These are phyloP conservation scores for Penicillium sumatraense DNA, from an alignment of 2,329 filamentous ascomycete genomes.

Conservation along the genomic window DNA sequence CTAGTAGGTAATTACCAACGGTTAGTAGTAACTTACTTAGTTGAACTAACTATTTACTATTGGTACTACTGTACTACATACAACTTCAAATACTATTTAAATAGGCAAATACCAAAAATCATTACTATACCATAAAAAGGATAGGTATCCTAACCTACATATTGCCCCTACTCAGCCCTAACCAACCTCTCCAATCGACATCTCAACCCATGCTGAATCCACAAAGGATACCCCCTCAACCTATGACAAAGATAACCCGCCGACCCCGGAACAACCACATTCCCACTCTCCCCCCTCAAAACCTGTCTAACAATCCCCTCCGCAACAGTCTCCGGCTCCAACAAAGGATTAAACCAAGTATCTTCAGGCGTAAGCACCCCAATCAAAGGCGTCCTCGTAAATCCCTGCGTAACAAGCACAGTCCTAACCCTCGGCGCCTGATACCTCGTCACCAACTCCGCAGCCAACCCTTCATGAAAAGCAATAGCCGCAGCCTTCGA, in stretches of 20 bases:
- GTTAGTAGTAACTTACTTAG: too few species aligned
- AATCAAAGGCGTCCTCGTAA: slow-evolving; percentile 66
- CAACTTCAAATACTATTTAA: not conserved
- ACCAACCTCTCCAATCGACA: slow-evolving; percentile 39
- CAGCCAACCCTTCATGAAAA: slow-evolving; percentile 69
- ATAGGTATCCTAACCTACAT: not conserved
- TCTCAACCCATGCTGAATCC: slow-evolving; percentile 63
- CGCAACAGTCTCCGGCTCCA: slow-evolving; percentile 67
- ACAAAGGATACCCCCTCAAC: slow-evolving; percentile 62
- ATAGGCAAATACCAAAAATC: not conserved
- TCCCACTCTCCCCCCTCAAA: slow-evolving; percentile 59
- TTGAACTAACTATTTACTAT: too few species aligned
- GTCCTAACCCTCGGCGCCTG: slow-evolving; percentile 65
- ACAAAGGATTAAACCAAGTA: slow-evolving; percentile 57
- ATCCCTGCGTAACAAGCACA: slow-evolving; percentile 68
- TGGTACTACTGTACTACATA: too few species aligned
- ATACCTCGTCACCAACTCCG: slow-evolving; percentile 64
- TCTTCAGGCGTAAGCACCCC: slow-evolving; percentile 57
- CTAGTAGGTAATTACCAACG: too few species aligned
- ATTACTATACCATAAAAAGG: not conserved
- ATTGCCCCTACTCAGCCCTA: slow-evolving; percentile 14
- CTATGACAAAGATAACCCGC: slow-evolving; percentile 48
- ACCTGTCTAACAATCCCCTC: slow-evolving; percentile 67
- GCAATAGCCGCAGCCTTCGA: slow-evolving; percentile 69
- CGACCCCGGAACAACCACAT: slow-evolving; percentile 60